Conservation (phyloP, 2,329 filamentous ascomycete species). For the Pseudocercospora cruenta region DNA sequence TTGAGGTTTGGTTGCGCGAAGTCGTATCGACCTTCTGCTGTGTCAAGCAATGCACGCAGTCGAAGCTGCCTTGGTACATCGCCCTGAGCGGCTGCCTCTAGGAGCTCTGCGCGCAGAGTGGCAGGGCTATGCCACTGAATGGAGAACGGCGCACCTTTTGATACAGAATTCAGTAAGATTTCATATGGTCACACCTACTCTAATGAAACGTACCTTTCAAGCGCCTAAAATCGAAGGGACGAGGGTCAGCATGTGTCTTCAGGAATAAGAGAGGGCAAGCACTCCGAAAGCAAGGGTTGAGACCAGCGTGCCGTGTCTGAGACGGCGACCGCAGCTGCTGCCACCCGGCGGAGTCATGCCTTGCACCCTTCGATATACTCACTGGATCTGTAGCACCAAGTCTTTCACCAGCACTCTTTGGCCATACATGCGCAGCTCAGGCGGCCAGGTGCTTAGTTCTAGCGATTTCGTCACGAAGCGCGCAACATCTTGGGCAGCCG, state of each 20-base stretch:
- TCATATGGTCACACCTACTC: not conserved
- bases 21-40: conserved; percentile 69
- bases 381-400: conserved; percentile 61
- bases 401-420: conserved; percentile 65
- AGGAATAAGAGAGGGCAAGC: no score
- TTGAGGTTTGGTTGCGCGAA: conserved; percentile 66
- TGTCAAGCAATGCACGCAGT: conserved; percentile 66
- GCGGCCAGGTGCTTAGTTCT: conserved; percentile 67
- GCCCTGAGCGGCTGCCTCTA: conserved; percentile 39
- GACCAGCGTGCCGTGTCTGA: no score
- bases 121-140: conserved; percentile 53
- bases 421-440: conserved; percentile 70
- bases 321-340: no score
- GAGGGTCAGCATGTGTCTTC: no score
- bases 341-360: no score
- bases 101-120: conserved; percentile 55
- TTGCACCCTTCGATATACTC: no score
- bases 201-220: not conserved
- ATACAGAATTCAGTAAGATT: not conserved
- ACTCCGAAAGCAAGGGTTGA: no score
- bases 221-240: no score
- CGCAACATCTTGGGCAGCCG: conserved; percentile 70
- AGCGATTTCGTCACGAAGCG: conserved; percentile 72
- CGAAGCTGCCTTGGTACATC: conserved; percentile 44
- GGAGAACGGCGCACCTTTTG: conserved; percentile 7